Evolutionary conservation across 1,284 basidiomycete genomes (phyloP).

Genomic region (Irpex sp.): DNA sequence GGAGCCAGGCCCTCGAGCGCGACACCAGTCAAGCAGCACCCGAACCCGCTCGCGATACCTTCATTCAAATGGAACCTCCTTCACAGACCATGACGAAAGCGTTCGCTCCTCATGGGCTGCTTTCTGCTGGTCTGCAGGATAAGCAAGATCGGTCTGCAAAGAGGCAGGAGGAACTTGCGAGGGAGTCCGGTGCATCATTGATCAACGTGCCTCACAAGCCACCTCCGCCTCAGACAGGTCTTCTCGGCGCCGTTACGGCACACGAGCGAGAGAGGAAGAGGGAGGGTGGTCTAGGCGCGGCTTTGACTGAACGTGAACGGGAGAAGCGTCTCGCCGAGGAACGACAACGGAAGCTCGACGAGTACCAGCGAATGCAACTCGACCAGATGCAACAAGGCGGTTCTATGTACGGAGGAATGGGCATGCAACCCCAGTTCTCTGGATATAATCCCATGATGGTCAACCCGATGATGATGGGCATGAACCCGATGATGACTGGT

Average conservation of each 20-base stretch:
- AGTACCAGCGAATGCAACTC: conserved; percentile 84
- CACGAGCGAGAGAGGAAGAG: conserved; percentile 94
- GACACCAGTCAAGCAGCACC: conserved; percentile 44
- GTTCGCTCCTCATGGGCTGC: conserved; percentile 90
- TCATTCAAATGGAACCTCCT: conserved; percentile 78
- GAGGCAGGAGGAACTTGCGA: conserved; percentile 88
- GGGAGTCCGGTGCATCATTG: conserved; percentile 85
- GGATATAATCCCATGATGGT: conserved; percentile 54
- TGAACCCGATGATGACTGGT: conserved; percentile 44
- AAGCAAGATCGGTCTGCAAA: conserved; percentile 95
- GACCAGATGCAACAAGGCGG: conserved; percentile 80
- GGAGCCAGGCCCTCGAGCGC: conserved; percentile 84
- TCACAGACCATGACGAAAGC: conserved; percentile 84
- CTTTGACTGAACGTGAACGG: conserved; percentile 91
- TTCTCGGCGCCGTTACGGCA: conserved; percentile 93
- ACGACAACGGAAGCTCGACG: conserved; percentile 87
- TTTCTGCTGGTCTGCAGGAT: conserved; percentile 93
- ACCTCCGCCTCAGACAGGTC: conserved; percentile 91
- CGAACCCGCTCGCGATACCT: conserved; percentile 53
- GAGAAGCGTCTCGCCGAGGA: conserved; percentile 90
- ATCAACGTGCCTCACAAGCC: conserved; percentile 95
- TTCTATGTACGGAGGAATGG: conserved; percentile 59
- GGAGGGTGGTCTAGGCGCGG: conserved; percentile 91
- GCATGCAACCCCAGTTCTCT: conserved; percentile 28
- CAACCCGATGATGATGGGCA: conserved; percentile 51